Base-by-base conservation (phyloP, 371 early-diverging fungal genomes). In the Dinochytrium kinnereticum region DNA sequence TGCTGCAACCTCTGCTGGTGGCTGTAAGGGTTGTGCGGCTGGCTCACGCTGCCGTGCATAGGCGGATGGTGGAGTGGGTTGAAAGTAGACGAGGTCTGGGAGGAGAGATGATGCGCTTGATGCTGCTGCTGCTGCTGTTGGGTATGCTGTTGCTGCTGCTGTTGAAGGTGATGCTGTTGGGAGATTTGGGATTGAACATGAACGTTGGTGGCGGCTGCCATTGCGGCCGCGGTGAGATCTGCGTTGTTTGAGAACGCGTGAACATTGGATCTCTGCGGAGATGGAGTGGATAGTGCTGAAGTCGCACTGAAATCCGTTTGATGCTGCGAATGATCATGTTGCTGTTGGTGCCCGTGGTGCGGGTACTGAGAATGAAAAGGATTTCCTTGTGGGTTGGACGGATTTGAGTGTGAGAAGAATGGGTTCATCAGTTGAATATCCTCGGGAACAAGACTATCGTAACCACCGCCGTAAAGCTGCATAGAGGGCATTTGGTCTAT, bases 391-490 rank as follows among this genome's bases (percentile, higher is more conserved):
- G 36, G 19, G 36, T 31, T 37, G 37, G 61, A 28, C 5, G 28
- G 34, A 37, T 55, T 55, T 17, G 61, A 30, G 37, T 61, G 7
- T 30, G 7, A 36, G 61, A 61, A 61, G 61, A 61, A 61, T 13
- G 61, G 61, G 34, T 34, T 53, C 57, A 55, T 55, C 21, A 55
- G 57, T 28, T 55, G 28, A 13, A 61, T 61, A 13, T 61, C 61
- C 5, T 61, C 61, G 3, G n/a, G 3, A 7, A 30, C 61, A 15
- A 61, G 61, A 3, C 34, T 17, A 15, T 61, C 61, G 36, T 61
- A 61, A 36, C 34, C 24, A 10, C 15, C 34, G 37, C 10, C 34
- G 37, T 61, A 61, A 28, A 61, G 61, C 61, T 61, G 61, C 61
- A 61, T 61, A 13, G 61, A 61, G 3, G 61, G 36, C 2, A 26